Percentiles rank a stretch among this genome's conserved stretches.
Conservation (phyloP, 371 early-diverging fungal species). For the Rhizopus sp. region DNA sequence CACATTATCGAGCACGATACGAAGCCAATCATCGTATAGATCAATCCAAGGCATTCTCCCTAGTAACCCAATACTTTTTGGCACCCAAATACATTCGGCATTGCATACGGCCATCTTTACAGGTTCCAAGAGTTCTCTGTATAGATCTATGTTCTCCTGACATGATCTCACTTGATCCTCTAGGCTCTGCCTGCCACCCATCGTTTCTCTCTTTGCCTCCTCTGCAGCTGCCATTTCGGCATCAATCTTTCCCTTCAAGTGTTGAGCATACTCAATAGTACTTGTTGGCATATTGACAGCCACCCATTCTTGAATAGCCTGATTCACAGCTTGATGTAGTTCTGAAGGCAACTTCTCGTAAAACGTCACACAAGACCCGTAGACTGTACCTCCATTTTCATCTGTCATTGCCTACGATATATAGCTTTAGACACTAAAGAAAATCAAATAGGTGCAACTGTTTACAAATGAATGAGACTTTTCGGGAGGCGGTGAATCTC, state of each 20-base stretch:
- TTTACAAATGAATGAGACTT: conserved; percentile 73
- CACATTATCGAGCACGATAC: conserved; percentile 61
- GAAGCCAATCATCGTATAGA: conserved; percentile 77
- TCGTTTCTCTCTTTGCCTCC: conserved; percentile 16
- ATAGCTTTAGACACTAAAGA: neutral
- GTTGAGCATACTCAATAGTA: conserved; percentile 58
- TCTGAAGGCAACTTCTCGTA: conserved; percentile 59
- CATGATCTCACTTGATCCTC: conserved; percentile 50
- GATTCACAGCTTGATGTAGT: conserved; percentile 48
- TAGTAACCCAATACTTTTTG: conserved; percentile 71
- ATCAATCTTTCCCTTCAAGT: conserved; percentile 47
- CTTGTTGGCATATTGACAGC: conserved; percentile 52
- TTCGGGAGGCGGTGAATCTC: conserved; percentile 59
- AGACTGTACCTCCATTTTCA: conserved; percentile 63
- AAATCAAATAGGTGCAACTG: neutral
- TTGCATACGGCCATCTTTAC: conserved; percentile 59
- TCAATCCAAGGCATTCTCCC: conserved; percentile 77
- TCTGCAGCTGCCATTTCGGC: conserved; percentile 29
- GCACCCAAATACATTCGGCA: conserved; percentile 67
- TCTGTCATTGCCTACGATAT: conserved; percentile 63
- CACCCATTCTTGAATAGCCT: conserved; percentile 54
- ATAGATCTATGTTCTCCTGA: conserved; percentile 71
- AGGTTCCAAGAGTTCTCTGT: conserved; percentile 66
- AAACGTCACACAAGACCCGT: conserved; percentile 73
- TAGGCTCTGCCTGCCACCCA: conserved; percentile 26